A percentile compares a stretch with the other conserved stretches of the same genome.
Evolutionary conservation across 805 yeast genomes (phyloP).

Genomic region (Starmerella potacharoeniae): DNA sequence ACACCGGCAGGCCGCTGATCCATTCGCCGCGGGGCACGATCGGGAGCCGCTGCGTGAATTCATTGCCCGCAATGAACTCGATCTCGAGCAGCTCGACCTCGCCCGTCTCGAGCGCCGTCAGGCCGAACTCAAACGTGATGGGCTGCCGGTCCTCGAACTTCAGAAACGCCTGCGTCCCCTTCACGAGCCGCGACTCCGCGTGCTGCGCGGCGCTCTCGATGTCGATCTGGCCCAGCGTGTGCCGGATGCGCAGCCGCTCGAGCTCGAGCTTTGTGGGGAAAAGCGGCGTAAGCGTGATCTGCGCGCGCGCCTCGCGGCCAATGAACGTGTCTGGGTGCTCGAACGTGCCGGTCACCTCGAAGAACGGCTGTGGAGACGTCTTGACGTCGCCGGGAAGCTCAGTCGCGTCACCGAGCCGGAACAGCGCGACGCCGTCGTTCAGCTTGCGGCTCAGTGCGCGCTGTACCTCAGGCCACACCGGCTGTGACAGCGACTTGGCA

Average conservation of each 20-base stretch:
- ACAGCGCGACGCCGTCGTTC: conserved; percentile 11
- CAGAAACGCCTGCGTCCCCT: conserved; percentile 10
- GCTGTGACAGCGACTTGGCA: neutral
- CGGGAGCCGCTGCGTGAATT: conserved; percentile 11
- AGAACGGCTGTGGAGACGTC: conserved; percentile 4
- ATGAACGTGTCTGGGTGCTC: conserved; percentile 12
- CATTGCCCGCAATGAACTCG: conserved; percentile 7
- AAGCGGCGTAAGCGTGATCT: conserved; percentile 17
- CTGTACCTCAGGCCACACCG: conserved; percentile 15
- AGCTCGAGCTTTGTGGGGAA: conserved; percentile 12
- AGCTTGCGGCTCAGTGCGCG: conserved; percentile 7
- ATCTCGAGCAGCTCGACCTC: conserved; percentile 19
- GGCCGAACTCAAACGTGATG: conserved; percentile 24
- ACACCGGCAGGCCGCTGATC: neutral
- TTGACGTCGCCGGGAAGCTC: neutral
- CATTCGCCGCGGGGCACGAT: conserved; percentile 8
- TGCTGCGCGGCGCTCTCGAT: neutral
- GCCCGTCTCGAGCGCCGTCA: conserved; percentile 24
- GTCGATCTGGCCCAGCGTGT: conserved; percentile 12
- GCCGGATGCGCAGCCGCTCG: conserved; percentile 8
- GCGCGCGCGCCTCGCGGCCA: conserved; percentile 19
- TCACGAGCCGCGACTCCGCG: neutral
- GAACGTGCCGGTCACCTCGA: conserved; percentile 17
- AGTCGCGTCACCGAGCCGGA: conserved; percentile 4
- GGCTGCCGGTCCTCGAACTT: conserved; percentile 17